Percentiles rank a stretch among this genome's conserved stretches.
Evolutionary conservation across 2,329 filamentous ascomycete species (phyloP).

Genomic region (Rosellinia necatrix): DNA sequence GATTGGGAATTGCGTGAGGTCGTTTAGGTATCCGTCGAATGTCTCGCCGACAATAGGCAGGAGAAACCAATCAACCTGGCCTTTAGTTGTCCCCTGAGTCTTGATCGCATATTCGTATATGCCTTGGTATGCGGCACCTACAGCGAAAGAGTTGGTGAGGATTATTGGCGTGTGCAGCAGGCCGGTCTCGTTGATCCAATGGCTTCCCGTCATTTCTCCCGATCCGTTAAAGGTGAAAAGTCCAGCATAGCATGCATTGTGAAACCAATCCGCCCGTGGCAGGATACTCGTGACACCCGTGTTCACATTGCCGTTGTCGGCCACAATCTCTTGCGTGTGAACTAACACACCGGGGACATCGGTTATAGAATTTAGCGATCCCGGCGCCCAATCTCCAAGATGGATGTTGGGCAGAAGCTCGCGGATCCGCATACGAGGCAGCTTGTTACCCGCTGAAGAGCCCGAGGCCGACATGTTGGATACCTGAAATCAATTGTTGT

Average conservation of each 20-base stretch:
- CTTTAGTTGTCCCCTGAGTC: conserved; percentile 48
- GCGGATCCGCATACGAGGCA: conserved; percentile 45
- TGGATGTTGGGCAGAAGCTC: conserved; percentile 50
- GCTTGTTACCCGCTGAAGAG: neutral
- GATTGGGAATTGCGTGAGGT: conserved; percentile 60
- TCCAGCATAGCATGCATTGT: conserved; percentile 52
- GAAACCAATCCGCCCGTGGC: conserved; percentile 50
- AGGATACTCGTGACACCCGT: conserved; percentile 57
- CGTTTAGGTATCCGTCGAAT: conserved; percentile 65
- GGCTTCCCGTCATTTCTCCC: conserved; percentile 64
- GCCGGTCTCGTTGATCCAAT: conserved; percentile 67
- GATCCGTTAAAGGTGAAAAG: conserved; percentile 67
- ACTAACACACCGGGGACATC: conserved; percentile 55
- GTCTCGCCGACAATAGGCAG: conserved; percentile 66
- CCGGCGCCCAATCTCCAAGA: conserved; percentile 50
- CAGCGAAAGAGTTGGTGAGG: conserved; percentile 61
- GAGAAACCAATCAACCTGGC: conserved; percentile 56
- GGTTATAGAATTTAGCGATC: conserved; percentile 55
- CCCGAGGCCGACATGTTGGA: conserved; percentile 21
- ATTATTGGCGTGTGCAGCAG: conserved; percentile 63
- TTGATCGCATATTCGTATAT: conserved; percentile 60
- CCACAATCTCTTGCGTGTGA: conserved; percentile 50
- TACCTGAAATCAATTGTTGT: neutral
- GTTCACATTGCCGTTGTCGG: conserved; percentile 45
- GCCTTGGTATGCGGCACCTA: conserved; percentile 63